Base-by-base conservation (phyloP, 2,329 filamentous ascomycete genomes). In the Blastomyces silverae region DNA sequence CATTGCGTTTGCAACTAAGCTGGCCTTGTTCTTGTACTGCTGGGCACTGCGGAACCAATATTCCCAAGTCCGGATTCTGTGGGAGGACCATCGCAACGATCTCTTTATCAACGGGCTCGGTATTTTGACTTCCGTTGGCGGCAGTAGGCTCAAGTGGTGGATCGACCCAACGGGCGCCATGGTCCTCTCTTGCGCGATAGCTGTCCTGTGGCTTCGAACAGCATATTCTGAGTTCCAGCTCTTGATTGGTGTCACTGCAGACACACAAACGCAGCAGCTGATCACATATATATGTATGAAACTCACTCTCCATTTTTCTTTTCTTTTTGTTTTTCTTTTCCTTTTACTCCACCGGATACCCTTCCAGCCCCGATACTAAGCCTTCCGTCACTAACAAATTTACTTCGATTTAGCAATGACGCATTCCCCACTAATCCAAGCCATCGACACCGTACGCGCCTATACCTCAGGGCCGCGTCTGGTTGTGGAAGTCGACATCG, bases 51-150 rank as follows among this genome's bases (percentile, higher is more conserved):
- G 93, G 70, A 88, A 97, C 79, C 90, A 91, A 72, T 96, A 97
- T 80, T 91, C 87, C 66, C 92, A 97, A 76, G 87, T 97, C 68
- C 85, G 89, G 65, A 97, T 97, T 74, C 81, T 97, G 17, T 97
- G 92, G 92, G 90, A 96, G 76, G 93, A 97, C 73, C 94, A 99
- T 79, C 88, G 94, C 67, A 99, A 99, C 74, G 94, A 99, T 74
- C 82, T 99, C n/a, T 83, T 96, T 71, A 91, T 99, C 83, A 99
- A 97, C 76, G 91, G 91, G 63, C 91, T 96, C 70, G 92, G 89
- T 85, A 87, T 97, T 68, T 78, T 97, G 64, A 97, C 92, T 0
- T 93, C 90, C 2, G 88, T 97, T n/a, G 90, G 91, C 64, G 94
- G 94, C 44, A 87, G 87, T 68, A 95, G 96, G 80, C 81, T 97